phyloP scores from a whole-genome alignment of 2,329 filamentous ascomycete genomes.

The Aspergillus aculeatus region DNA sequence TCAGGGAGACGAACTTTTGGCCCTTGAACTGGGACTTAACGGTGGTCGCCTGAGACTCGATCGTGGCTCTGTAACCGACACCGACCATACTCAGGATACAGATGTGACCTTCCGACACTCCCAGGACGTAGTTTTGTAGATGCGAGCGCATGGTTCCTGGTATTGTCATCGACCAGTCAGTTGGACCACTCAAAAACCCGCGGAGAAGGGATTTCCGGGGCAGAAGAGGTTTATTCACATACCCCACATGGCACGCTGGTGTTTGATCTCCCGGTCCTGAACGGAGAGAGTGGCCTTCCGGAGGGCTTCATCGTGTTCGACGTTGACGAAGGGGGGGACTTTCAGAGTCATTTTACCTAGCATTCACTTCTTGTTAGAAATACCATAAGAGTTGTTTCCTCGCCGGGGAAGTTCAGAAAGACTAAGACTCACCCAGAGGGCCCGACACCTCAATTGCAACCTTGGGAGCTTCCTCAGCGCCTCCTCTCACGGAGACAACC shows the following conservation, averaged over 20 bases:
- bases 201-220: background rate
- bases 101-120: constrained; percentile 94
- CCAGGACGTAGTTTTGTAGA: constrained; percentile 84
- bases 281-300: constrained; percentile 69
- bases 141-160: constrained; percentile 86
- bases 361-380: constrained; percentile 12
- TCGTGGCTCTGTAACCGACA: constrained; percentile 87
- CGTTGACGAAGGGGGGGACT: constrained; percentile 74
- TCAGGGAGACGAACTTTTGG: constrained; percentile 86
- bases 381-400: background rate
- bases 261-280: constrained; percentile 63
- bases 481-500: constrained; percentile 57
- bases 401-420: background rate
- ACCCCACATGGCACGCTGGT: constrained; percentile 98
- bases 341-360: constrained; percentile 71
- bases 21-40: constrained; percentile 67
- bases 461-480: constrained; percentile 61
- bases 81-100: constrained; percentile 90
- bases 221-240: constrained; percentile 27
- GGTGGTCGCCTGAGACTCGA: constrained; percentile 73
- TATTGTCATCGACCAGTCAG: background rate
- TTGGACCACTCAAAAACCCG: background rate
- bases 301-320: constrained; percentile 65
- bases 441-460: constrained; percentile 71
- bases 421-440: constrained; percentile 62